phyloP scores from a whole-genome alignment of 2,329 filamentous ascomycete genomes.

The Phaeophleospora eucalypticola region DNA sequence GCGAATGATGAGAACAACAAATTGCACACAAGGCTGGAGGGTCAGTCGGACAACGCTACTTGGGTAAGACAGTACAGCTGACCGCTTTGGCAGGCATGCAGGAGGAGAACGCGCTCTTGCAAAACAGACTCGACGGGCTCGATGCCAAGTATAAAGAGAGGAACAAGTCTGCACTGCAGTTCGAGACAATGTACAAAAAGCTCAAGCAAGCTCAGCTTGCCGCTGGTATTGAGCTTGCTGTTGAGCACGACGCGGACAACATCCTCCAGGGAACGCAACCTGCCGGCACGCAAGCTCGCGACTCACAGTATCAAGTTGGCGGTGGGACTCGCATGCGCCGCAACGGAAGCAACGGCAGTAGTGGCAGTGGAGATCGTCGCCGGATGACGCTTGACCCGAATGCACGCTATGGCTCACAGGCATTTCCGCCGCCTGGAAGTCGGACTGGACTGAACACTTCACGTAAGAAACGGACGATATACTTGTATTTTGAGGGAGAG shows the following conservation, averaged over 20 bases:
- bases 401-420: neutral
- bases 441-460: neutral
- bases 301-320: slow-evolving; percentile 6
- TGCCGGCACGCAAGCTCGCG: slow-evolving; percentile 7
- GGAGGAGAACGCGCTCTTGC: slow-evolving; percentile 8
- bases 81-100: slow-evolving; percentile 6
- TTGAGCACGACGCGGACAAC: slow-evolving; percentile 50
- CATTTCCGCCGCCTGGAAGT: neutral
- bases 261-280: slow-evolving; percentile 34
- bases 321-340: slow-evolving; percentile 6
- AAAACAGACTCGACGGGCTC: slow-evolving; percentile 6
- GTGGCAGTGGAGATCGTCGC: neutral
- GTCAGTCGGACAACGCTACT: slow-evolving; percentile 39
- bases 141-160: slow-evolving; percentile 13
- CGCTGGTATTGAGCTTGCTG: slow-evolving; percentile 52
- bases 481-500: no score
- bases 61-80: neutral
- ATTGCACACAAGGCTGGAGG: slow-evolving; percentile 61
- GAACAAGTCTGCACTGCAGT: slow-evolving; percentile 4
- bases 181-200: slow-evolving; percentile 42
- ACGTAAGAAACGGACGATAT: neutral
- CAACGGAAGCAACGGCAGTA: slow-evolving; percentile 21
- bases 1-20: slow-evolving; percentile 68
- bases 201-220: slow-evolving; percentile 54
- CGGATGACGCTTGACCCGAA: neutral